Percentiles rank a stretch among this genome's conserved stretches.
Conservation (phyloP, 106 monocot genomes). For the Dendrobium officinale region DNA sequence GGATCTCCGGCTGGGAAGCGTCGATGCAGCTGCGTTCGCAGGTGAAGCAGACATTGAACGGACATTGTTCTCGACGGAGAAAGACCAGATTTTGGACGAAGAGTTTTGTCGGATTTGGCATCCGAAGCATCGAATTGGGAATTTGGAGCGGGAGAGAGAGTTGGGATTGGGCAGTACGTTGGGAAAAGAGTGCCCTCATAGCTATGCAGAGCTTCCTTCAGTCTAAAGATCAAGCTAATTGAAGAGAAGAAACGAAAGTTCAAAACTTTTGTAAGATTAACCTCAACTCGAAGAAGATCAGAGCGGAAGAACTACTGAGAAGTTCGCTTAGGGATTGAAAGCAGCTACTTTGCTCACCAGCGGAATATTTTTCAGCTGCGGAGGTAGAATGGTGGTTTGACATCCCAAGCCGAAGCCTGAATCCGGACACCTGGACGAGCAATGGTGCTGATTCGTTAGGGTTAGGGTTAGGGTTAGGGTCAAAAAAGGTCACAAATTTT, state of each 20-base stretch:
- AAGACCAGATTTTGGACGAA: conserved; percentile 6
- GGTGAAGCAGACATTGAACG: neutral
- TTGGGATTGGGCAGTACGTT: neutral
- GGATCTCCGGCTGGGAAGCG: conserved; percentile 5
- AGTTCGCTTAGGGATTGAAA: neutral
- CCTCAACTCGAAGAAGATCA: neutral
- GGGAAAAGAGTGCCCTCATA: neutral
- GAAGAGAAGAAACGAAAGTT: neutral
- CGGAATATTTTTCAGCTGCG: neutral
- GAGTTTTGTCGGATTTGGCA: conserved; percentile 12
- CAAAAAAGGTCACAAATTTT: no score
- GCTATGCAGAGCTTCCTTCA: neutral
- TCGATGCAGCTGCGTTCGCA: neutral
- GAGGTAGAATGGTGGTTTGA: neutral
- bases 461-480: no score
- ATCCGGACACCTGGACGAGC: neutral
- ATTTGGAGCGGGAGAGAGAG: conserved; percentile 9
- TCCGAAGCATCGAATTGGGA: conserved; percentile 1
- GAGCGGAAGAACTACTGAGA: neutral
- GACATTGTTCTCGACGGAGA: neutral
- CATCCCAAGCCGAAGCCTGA: neutral
- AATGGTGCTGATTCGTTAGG: no score
- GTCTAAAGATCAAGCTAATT: neutral
- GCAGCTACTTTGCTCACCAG: neutral
- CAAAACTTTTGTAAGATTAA: neutral